Base-by-base conservation (phyloP, 805 yeast genomes). In the Yarrowia porcina region DNA sequence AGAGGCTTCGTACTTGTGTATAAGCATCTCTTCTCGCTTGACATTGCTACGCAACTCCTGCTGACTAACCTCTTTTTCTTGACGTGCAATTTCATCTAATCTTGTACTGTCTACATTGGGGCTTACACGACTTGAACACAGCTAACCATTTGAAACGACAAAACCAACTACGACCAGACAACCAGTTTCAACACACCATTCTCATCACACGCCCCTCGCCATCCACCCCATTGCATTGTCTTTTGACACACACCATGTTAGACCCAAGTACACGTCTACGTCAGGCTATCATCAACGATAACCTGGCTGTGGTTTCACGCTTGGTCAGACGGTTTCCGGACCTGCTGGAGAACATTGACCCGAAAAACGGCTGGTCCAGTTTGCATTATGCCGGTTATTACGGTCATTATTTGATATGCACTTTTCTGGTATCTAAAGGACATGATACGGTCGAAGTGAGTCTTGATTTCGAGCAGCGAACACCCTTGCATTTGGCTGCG, bases 311-410 rank as follows among this genome's bases (percentile, higher is more conserved):
- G 13, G 90, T 85, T 17, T 79, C 81, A 66, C 80, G 93, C 25
- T 75, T 90, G 7, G 73, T 90, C n/a, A 77, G 80, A 61, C 78
- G 90, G 38, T 86, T 79, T 67, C 94, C 96, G 0, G 86, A 83
- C 32, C 77, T 89, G 39, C 72, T 90, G 66, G 85, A 84, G 65
- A 87, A 89, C 70, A 77, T 84, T 23, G 88, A 90, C 70, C 82
- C 90, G 5, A 30, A 70, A 21, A 84, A 86, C 69, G 97, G 97
- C 1, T 90, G 96, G 96, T 80, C 88, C 15, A 85, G 88, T 38
- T 76, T 90, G 50, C 97, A 90, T 72, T 89, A 89, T 72, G 91
- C 96, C 0, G 84, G 93, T 4, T 87, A 71, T 68, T 75, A 87
- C 69, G 94, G 96, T 44, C 80, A 86, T 65, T 86, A 85, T 68